Base-by-base conservation (phyloP, 129 eudicot species). In the Smallanthus sonchifolius region DNA sequence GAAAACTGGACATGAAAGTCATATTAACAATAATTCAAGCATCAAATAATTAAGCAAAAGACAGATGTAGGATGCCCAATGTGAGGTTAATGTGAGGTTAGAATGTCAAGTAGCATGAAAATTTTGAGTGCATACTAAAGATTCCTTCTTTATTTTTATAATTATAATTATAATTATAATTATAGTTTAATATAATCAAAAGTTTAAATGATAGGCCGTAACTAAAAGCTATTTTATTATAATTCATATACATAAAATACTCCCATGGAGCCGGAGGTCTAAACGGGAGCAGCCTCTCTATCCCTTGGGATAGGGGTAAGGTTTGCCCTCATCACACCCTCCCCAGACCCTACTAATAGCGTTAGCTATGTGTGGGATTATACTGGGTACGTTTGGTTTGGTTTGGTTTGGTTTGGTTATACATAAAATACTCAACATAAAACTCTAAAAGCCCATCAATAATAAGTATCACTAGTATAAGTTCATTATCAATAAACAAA, bases 51-150 rank as follows among this genome's bases (percentile, higher is more conserved):
- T 56, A 67, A 42, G 30, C 51, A 7, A 77, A 57, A 68, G 69
- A 66, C 57, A 77, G 56, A 32, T 56, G 62, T 77, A 43, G 39
- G 69, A 68, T 43, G 69, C 60, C 69, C 75, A 77, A 68, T 56
- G 75, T 68, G 75, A 77, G 69, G 75, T 35, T 62, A 77, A 68
- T 56, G 75, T 68, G 75, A 77, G 69, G 75, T 35, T 62, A 57
- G 69, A 68, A 68, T 77, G 62, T 77, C 36, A 36, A 35, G 71
- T 62, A 77, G 45, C 80, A 77, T 68, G 69, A 77, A 67, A 32
- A 32, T 68, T 43, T 77, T 59, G 61, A 59, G 69, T 68, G 59
- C 24, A 77, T 54, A 60, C 39, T 24, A 40, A 76, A 55, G 80
- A 67, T 76, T 76, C 75, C n/a, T 15, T 30, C 34, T 42, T 24